Base-by-base conservation (phyloP, 306 rosid species). In the Prunus dulcis region DNA sequence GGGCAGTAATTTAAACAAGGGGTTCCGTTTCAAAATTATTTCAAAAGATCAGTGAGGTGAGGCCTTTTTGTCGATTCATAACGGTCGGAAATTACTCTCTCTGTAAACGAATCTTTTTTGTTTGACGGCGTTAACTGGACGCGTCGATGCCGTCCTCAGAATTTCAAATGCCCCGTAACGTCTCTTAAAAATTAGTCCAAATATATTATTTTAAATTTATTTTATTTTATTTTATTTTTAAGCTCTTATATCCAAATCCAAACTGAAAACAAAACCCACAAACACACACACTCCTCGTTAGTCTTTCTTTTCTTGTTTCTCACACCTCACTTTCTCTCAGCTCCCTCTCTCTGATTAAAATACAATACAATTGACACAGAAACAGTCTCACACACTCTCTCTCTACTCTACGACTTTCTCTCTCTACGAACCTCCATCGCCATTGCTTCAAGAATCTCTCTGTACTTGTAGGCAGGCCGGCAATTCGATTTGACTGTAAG, bases 1-100 rank as follows among this genome's bases (percentile, higher is more conserved):
- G 81, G 82, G 73, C 66, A 71, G 55, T 34, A 56, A 5, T 51
- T 9, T 34, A 83, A 64, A 73, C 69, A 27, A 27, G 8, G 65
- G 78, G 62, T 20, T 81, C 68, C 45, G 67, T 83, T 87, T 83
- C 73, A 82, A 87, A 80, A 34, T 9, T 0, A 61, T 81, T 80
- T 74, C 64, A 78, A 83, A 15, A 19, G 23, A 43, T 2, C 17
- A 25, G 47, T 74, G 57, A 9, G 72, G 46, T 45, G 55, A 75
- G 13, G 19, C n/a, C 47, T 34, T 27, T 82, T 84, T 78, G 85
- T 82, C 90, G 67, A 38, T 83, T 83, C 79, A 72, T 84, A 92
- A 92, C 97, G 93, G 97, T 92, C 96, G 84, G 80, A 79, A 77
- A 78, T 76, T 55, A 64, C 67, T 7, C 74, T 68, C 53, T 55